A percentile compares a stretch with the other conserved stretches of the same genome.
phyloP scores from a whole-genome alignment of 805 yeast genomes.

The Millerozyma miso region DNA sequence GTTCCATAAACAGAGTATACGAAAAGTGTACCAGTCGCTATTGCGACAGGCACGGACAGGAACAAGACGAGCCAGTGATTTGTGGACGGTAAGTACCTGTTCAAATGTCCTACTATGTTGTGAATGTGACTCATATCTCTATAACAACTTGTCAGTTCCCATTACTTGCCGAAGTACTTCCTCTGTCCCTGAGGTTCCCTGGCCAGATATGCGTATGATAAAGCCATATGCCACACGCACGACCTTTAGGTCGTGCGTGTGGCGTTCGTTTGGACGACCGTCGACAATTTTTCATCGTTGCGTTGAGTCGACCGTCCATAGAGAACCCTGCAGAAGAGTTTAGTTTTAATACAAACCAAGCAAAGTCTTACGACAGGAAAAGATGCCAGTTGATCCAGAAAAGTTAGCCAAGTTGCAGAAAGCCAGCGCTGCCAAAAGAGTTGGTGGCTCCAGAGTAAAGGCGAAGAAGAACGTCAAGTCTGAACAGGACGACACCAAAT shows the following conservation, averaged over 20 bases:
- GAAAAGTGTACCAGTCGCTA: constrained; percentile 31
- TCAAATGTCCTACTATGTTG: constrained; percentile 6
- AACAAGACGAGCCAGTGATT: constrained; percentile 23
- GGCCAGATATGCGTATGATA: neutral
- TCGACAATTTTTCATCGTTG: constrained; percentile 15
- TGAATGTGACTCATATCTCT: neutral
- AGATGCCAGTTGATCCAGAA: constrained; percentile 89
- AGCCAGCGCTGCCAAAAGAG: constrained; percentile 65
- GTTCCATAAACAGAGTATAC: constrained; percentile 32
- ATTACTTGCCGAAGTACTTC: neutral
- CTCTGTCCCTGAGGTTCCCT: neutral
- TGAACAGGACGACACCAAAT: constrained; percentile 86
- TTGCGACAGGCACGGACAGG: constrained; percentile 27
- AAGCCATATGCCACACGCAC: neutral
- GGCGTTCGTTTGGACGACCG: neutral
- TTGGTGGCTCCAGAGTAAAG: constrained; percentile 86
- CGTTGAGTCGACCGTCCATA: neutral
- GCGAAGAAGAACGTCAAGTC: constrained; percentile 69
- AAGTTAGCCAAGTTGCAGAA: constrained; percentile 90
- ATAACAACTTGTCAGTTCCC: neutral
- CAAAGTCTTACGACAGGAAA: constrained; percentile 8
- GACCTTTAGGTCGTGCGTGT: neutral
- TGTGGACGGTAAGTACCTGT: constrained; percentile 19
- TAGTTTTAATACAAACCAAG: neutral
- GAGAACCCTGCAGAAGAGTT: neutral